Evolutionary conservation across 2,329 filamentous ascomycete genomes (phyloP).

Genomic region (Pseudocercospora macadamiae): DNA sequence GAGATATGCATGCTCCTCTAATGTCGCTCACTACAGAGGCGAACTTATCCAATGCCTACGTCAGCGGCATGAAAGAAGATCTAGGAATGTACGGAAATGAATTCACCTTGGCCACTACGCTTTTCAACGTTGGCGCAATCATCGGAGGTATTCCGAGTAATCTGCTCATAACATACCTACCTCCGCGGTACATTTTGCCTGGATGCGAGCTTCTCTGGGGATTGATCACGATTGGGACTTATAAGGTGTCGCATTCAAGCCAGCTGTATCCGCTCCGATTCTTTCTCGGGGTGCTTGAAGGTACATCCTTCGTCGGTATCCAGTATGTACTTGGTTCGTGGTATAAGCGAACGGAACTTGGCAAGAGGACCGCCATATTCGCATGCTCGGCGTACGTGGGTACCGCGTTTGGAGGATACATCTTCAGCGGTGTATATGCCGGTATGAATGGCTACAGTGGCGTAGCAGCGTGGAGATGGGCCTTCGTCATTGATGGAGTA

Average conservation of each 20-base stretch:
- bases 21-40: no score
- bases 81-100: slow-evolving; percentile 43
- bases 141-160: slow-evolving; percentile 45
- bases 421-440: slow-evolving; percentile 19
- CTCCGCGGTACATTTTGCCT: slow-evolving; percentile 34
- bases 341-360: slow-evolving; percentile 11
- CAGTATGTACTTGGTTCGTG: slow-evolving; percentile 19
- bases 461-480: slow-evolving; percentile 50
- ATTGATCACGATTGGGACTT: slow-evolving; percentile 44
- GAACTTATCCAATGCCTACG: slow-evolving; percentile 49
- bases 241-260: slow-evolving; percentile 42
- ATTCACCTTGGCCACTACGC: slow-evolving; percentile 34
- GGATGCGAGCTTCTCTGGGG: slow-evolving; percentile 47
- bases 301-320: slow-evolving; percentile 19
- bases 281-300: slow-evolving; percentile 55
- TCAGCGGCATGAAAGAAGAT: slow-evolving; percentile 48
- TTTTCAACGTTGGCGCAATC: slow-evolving; percentile 37
- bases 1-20: no score
- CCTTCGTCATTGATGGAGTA: slow-evolving; percentile 60
- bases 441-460: slow-evolving; percentile 46
- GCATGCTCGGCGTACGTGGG: slow-evolving; percentile 17
- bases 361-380: slow-evolving; percentile 13
- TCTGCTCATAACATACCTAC: slow-evolving; percentile 40
- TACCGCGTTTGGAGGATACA: slow-evolving; percentile 19
- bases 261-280: slow-evolving; percentile 47